Evolutionary conservation across 2,329 filamentous ascomycete genomes (phyloP).

Genomic region (Tolypocladium paradoxum): DNA sequence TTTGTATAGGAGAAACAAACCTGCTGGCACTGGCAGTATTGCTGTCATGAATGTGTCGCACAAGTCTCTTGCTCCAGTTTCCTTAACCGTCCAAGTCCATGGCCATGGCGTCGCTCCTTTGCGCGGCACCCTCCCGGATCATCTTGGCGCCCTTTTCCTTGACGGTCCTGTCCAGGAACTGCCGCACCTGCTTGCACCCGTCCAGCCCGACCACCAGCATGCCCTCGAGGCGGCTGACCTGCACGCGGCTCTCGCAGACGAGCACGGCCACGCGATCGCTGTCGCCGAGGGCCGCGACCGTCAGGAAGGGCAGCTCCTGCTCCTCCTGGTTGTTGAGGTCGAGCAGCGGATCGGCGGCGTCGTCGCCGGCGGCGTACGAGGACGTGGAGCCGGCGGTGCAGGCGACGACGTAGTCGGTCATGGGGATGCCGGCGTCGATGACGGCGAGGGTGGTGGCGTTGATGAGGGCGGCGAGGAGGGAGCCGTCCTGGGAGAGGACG

Average conservation of each 20-base stretch:
- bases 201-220: constrained; percentile 91
- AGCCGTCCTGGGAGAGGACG: constrained; percentile 82
- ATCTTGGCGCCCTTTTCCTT: constrained; percentile 57
- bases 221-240: constrained; percentile 69
- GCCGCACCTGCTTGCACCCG: constrained; percentile 76
- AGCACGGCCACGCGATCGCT: constrained; percentile 68
- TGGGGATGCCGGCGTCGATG: constrained; percentile 89
- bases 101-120: constrained; percentile 34
- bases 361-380: constrained; percentile 53
- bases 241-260: constrained; percentile 81
- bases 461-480: constrained; percentile 75
- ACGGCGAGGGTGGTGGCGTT: constrained; percentile 88
- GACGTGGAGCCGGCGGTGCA: constrained; percentile 78
- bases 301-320: constrained; percentile 80
- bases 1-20: neutral
- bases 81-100: constrained; percentile 36
- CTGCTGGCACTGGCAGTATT: neutral
- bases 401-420: constrained; percentile 82
- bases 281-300: constrained; percentile 67
- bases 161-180: constrained; percentile 72
- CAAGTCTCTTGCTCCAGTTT: neutral
- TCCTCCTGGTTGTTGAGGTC: constrained; percentile 75
- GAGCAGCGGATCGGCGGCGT: constrained; percentile 63
- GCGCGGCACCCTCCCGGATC: constrained; percentile 43
- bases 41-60: neutral